phyloP scores from a whole-genome alignment of 192 early-diverging fungal genomes.

The Diversispora eburnea region DNA sequence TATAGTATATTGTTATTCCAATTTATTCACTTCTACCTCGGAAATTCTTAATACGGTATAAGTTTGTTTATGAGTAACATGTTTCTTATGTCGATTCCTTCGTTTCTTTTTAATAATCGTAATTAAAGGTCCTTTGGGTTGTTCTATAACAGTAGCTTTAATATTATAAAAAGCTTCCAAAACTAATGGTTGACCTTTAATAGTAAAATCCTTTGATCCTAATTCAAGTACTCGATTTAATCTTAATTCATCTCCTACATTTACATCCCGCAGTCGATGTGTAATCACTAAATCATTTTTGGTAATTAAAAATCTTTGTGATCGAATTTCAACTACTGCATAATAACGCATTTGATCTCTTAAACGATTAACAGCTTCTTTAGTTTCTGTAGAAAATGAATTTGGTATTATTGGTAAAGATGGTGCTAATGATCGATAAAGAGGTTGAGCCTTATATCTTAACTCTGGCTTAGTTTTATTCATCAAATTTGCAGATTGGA shows the following conservation, averaged over 20 bases:
- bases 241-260: slow-evolving; percentile 81
- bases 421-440: neutral
- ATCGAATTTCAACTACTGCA: slow-evolving; percentile 77
- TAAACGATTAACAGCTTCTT: neutral
- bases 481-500: too few relatives aligned
- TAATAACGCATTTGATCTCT: slow-evolving; percentile 22
- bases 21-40: slow-evolving; percentile 57
- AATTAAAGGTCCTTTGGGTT: slow-evolving; percentile 71
- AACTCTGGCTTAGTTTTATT: neutral
- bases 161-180: slow-evolving; percentile 67
- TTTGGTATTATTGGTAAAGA: neutral
- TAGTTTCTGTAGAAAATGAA: neutral
- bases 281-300: slow-evolving; percentile 85
- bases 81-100: slow-evolving; percentile 71
- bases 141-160: slow-evolving; percentile 86
- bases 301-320: slow-evolving; percentile 82
- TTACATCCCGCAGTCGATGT: slow-evolving; percentile 76
- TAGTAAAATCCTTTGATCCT: slow-evolving; percentile 74
- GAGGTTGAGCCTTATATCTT: neutral
- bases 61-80: slow-evolving; percentile 64
- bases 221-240: slow-evolving; percentile 87
- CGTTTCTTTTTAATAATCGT: slow-evolving; percentile 77
- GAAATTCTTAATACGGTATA: slow-evolving; percentile 73
- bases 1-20: neutral
- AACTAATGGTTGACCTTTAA: slow-evolving; percentile 85